phyloP scores from a whole-genome alignment of 2,329 filamentous ascomycete genomes.

The Penicillium sp. region DNA sequence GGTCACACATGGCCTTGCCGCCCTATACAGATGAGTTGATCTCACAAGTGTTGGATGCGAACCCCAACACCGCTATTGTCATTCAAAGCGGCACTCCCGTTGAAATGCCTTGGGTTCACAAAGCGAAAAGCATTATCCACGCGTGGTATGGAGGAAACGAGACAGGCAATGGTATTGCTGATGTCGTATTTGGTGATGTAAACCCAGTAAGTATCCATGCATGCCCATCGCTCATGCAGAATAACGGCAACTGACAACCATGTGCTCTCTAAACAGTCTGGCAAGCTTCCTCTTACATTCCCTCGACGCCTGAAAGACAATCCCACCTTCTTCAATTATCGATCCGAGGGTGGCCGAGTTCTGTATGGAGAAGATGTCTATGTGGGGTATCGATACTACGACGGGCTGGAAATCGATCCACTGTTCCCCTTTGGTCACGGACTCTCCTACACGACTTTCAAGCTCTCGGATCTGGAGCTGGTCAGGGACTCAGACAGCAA shows the following conservation, averaged over 20 bases:
- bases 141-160: neutral
- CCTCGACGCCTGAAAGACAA: neutral
- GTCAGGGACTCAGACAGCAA: neutral
- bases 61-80: neutral
- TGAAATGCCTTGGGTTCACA: neutral
- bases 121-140: neutral
- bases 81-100: neutral
- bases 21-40: neutral
- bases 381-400: neutral
- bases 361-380: neutral
- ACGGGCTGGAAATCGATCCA: neutral
- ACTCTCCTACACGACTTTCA: neutral
- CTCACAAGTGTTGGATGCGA: neutral
- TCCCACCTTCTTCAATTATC: neutral
- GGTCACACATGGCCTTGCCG: neutral
- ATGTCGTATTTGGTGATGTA: neutral
- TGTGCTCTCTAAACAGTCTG: neutral
- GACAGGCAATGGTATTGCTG: neutral
- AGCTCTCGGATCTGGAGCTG: neutral
- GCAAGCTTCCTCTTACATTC: neutral
- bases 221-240: neutral
- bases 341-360: neutral
- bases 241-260: neutral
- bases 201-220: neutral
- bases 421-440: neutral